Evolutionary conservation across 2,329 filamentous ascomycete species (phyloP).

Genomic region (Paraconiothyrium sp.): DNA sequence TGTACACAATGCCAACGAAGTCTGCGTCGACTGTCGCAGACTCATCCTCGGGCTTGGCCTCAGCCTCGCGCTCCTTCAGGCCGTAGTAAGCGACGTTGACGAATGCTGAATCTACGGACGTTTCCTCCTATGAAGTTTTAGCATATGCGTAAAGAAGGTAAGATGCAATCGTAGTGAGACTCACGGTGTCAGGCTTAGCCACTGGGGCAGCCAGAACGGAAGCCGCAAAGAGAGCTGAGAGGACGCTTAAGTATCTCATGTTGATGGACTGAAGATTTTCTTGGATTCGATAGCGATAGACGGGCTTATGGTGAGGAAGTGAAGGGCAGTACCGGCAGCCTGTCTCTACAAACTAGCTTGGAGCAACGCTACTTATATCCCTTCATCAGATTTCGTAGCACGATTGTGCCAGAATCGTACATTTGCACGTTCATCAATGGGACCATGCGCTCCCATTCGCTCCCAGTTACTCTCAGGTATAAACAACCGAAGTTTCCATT

Average conservation of each 20-base stretch:
- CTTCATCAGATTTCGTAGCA: neutral
- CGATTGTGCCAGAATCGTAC: neutral
- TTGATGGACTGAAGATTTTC: neutral
- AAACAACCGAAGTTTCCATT: neutral
- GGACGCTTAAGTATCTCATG: constrained; percentile 9
- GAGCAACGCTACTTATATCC: constrained; percentile 5
- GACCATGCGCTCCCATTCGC: neutral
- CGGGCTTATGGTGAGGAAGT: neutral
- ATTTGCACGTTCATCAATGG: neutral
- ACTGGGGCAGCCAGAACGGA: constrained; percentile 8
- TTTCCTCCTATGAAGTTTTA: neutral
- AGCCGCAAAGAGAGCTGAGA: constrained; percentile 2
- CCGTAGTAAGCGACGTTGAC: neutral
- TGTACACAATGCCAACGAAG: constrained; percentile 3
- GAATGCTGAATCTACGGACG: constrained; percentile 1
- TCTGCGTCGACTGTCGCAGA: neutral
- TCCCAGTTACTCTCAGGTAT: neutral
- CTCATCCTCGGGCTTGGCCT: neutral
- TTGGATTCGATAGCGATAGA: neutral
- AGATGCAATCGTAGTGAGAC: neutral
- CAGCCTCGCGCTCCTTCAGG: neutral
- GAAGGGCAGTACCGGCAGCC: neutral
- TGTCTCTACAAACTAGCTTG: neutral
- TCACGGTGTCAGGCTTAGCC: constrained; percentile 3
- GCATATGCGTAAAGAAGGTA: neutral